These are phyloP conservation scores for Pythium periplocum DNA, from an alignment of 352 stramenopile genomes.

Conservation along the genomic window DNA sequence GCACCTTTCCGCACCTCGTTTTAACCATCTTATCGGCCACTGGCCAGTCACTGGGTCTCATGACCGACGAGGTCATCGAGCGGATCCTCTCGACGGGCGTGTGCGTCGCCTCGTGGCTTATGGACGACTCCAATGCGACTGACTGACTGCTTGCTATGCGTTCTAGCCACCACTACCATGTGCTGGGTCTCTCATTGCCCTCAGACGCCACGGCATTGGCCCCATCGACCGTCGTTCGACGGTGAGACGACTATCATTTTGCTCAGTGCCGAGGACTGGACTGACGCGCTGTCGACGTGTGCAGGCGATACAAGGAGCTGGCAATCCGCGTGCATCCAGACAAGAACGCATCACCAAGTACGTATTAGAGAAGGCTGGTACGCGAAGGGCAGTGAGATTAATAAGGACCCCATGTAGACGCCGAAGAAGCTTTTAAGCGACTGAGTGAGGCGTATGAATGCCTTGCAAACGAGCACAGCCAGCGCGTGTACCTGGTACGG, in stretches of 20 bases:
- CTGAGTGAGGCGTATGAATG: constrained; percentile 76
- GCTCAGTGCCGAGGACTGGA: background rate
- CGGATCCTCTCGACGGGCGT: constrained; percentile 7
- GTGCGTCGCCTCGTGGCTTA: no score
- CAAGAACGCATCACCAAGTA: constrained; percentile 24
- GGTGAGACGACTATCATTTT: constrained; percentile 3
- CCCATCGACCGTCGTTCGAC: constrained; percentile 2
- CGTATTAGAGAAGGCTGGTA: background rate
- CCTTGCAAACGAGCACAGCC: constrained; percentile 36
- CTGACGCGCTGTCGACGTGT: constrained; percentile 1
- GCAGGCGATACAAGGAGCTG: constrained; percentile 29
- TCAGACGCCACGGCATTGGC: constrained; percentile 1
- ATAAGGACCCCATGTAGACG: constrained; percentile 26
- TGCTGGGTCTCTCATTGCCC: constrained; percentile 14
- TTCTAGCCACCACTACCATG: constrained; percentile 22
- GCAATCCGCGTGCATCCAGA: constrained; percentile 27
- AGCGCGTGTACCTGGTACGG: constrained; percentile 46
- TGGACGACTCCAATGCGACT: no score
- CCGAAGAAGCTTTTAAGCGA: constrained; percentile 73
- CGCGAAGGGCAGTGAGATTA: background rate
- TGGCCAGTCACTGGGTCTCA: no score
- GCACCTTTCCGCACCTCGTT: no score
- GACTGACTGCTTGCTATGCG: background rate
- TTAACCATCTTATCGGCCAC: no score
- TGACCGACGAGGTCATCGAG: constrained; percentile 1